Conservation (phyloP, 2,329 filamentous ascomycete species). For the Clathrospora elynae region DNA sequence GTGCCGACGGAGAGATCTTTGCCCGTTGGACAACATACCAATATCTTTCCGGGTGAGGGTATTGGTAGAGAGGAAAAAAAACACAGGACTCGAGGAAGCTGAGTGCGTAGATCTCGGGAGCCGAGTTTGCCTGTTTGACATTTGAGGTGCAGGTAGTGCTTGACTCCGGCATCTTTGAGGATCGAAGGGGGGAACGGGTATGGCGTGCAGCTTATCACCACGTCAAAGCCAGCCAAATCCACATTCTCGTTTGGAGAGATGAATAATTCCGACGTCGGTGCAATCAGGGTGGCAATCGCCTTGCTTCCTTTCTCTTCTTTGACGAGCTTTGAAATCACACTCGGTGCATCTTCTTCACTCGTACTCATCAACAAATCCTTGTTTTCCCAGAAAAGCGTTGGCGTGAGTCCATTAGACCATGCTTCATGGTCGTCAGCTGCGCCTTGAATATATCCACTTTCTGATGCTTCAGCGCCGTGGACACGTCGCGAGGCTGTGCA, state of each 20-base stretch:
- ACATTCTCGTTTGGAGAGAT: conserved; percentile 48
- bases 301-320: conserved; percentile 16
- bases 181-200: conserved; percentile 40
- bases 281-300: conserved; percentile 47
- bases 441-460: conserved; percentile 86
- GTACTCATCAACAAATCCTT: conserved; percentile 63
- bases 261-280: conserved; percentile 49
- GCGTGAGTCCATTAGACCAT: conserved; percentile 83
- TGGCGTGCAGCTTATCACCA: conserved; percentile 53
- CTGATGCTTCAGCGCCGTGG: conserved; percentile 68
- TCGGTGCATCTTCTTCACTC: conserved; percentile 67
- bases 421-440: conserved; percentile 94
- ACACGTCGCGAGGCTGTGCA: conserved; percentile 82
- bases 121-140: conserved; percentile 76
- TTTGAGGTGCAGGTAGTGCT: conserved; percentile 62
- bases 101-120: conserved; percentile 77
- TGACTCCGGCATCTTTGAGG: conserved; percentile 33
- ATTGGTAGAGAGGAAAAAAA: conserved; percentile 51
- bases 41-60: conserved; percentile 12
- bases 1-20: conserved; percentile 81
- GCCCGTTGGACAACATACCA: conserved; percentile 74
- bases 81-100: conserved; percentile 66
- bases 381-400: conserved; percentile 79
- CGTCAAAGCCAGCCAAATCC: conserved; percentile 46
- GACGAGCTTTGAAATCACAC: conserved; percentile 55